Evolutionary conservation across 2,329 filamentous ascomycete species (phyloP).

Genomic region (Cladorrhinum sp.): DNA sequence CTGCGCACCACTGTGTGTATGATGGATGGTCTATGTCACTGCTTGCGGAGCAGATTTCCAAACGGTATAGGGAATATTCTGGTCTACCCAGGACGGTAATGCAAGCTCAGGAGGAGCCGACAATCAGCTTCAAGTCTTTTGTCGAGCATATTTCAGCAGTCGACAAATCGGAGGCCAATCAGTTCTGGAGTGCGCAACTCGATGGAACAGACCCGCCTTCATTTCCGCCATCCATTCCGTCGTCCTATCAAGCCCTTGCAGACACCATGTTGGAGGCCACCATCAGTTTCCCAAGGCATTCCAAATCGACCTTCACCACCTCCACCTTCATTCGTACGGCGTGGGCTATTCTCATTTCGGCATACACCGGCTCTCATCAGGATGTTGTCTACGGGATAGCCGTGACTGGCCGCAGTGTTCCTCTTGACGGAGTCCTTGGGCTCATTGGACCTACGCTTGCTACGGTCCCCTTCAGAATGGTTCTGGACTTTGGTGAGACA

Average conservation of each 20-base stretch:
- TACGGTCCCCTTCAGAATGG: slow-evolving; percentile 12
- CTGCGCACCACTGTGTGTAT: slow-evolving; percentile 20
- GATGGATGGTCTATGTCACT: slow-evolving; percentile 21
- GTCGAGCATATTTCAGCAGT: slow-evolving; percentile 10
- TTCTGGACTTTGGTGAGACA: background rate
- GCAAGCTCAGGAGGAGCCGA: background rate
- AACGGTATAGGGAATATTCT: slow-evolving; percentile 1
- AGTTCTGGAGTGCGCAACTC: slow-evolving; percentile 13
- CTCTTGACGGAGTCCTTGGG: slow-evolving; percentile 10
- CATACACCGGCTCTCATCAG: slow-evolving; percentile 4
- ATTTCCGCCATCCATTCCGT: slow-evolving; percentile 8
- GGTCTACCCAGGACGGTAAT: background rate
- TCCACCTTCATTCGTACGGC: slow-evolving; percentile 15
- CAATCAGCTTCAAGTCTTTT: slow-evolving; percentile 15
- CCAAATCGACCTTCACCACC: slow-evolving; percentile 8
- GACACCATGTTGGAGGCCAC: background rate
- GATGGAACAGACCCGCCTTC: slow-evolving; percentile 6
- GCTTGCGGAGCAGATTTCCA: slow-evolving; percentile 10
- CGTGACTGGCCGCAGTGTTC: slow-evolving; percentile 17
- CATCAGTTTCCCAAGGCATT: background rate
- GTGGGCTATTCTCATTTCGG: slow-evolving; percentile 19
- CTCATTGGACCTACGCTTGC: slow-evolving; percentile 19
- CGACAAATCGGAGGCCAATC: slow-evolving; percentile 1
- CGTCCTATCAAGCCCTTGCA: slow-evolving; percentile 14
- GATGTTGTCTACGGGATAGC: slow-evolving; percentile 20